These are phyloP conservation scores for Uromyces viciae-fabae DNA, from an alignment of 1,284 basidiomycete genomes.

Conservation along the genomic window DNA sequence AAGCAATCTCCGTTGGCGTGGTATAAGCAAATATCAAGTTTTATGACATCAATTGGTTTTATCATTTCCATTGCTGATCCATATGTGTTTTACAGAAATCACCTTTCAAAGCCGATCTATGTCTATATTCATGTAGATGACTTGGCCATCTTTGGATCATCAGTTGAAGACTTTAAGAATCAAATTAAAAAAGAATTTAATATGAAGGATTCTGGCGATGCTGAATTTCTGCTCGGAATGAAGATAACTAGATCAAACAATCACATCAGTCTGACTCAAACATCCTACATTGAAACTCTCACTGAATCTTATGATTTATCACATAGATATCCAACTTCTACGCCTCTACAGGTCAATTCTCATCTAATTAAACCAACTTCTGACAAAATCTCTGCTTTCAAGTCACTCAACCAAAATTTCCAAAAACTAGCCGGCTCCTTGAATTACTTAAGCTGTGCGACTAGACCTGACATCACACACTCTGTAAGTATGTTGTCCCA, in stretches of 20 bases:
- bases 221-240: slow-evolving; percentile 2
- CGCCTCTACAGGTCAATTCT: no score
- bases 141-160: neutral
- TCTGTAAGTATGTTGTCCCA: no score
- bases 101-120: neutral
- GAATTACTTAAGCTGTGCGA: no score
- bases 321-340: no score
- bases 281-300: neutral
- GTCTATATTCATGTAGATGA: slow-evolving; percentile 11
- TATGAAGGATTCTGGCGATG: neutral
- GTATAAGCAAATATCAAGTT: neutral
- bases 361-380: no score
- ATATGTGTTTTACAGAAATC: neutral
- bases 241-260: neutral
- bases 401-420: no score
- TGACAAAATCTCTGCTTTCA: no score
- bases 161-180: neutral
- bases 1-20: neutral
- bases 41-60: neutral
- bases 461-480: no score
- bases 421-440: no score
- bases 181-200: neutral
- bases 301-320: no score
- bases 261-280: slow-evolving; percentile 1
- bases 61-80: neutral